Percentiles rank a stretch among this genome's conserved stretches.
Conservation (phyloP, 2,329 filamentous ascomycete genomes). For the Sphaerulina populicola region DNA sequence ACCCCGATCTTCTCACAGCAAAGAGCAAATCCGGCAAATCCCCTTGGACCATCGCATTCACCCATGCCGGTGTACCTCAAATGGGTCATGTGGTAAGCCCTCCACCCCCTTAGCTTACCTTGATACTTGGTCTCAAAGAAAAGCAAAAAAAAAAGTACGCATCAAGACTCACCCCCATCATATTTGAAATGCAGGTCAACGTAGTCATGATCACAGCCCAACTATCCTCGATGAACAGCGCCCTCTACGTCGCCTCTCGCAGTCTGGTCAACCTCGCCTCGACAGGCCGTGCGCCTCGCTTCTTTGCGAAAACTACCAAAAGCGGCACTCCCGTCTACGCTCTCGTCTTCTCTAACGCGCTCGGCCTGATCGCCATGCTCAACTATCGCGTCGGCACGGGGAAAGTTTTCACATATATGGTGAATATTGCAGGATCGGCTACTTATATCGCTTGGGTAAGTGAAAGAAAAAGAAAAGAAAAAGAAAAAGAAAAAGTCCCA, state of each 20-base stretch:
- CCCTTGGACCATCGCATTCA: constrained; percentile 13
- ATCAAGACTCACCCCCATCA: constrained; percentile 59
- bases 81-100: constrained; percentile 13
- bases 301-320: constrained; percentile 60
- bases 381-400: constrained; percentile 60
- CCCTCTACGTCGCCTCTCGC: constrained; percentile 68
- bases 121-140: too few species aligned
- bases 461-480: background rate
- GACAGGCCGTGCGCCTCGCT: constrained; percentile 59
- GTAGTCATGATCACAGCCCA: constrained; percentile 68
- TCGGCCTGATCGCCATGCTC: constrained; percentile 67
- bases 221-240: constrained; percentile 57
- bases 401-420: constrained; percentile 59
- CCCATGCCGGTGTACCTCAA: constrained; percentile 9
- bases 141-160: constrained; percentile 55
- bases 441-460: constrained; percentile 65
- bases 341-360: constrained; percentile 60
- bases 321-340: constrained; percentile 54
- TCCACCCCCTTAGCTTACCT: too few species aligned
- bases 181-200: constrained; percentile 69
- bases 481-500: too few species aligned
- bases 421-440: constrained; percentile 55
- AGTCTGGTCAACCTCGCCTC: constrained; percentile 70
- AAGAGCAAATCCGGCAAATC: constrained; percentile 11
- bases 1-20: constrained; percentile 11